phyloP scores from a whole-genome alignment of 129 eudicot genomes.

The Artemisia argyi region DNA sequence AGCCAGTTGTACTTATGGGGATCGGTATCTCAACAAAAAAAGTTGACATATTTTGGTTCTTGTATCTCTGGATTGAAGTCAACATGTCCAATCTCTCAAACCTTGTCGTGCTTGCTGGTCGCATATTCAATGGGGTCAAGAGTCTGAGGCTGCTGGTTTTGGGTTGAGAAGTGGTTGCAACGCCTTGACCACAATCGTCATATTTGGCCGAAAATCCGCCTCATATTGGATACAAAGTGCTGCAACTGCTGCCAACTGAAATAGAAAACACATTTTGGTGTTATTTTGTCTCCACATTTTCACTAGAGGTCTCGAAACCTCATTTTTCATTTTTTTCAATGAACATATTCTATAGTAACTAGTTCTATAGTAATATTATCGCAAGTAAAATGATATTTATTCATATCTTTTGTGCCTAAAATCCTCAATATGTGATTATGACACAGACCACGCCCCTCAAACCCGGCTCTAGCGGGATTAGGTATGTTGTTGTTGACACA shows the following conservation, averaged over 20 bases:
- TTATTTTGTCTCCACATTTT: background rate
- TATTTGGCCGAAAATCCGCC: constrained; percentile 85
- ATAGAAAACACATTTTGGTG: background rate
- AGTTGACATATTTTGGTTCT: constrained; percentile 7
- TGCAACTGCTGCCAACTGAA: constrained; percentile 92
- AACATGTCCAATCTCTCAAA: constrained; percentile 4
- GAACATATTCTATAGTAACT: no score
- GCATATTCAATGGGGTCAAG: constrained; percentile 33
- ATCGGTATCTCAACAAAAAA: background rate
- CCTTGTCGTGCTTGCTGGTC: constrained; percentile 20
- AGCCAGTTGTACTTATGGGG: background rate
- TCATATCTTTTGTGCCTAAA: no score
- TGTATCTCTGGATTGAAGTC: background rate
- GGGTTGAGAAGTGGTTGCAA: constrained; percentile 77
- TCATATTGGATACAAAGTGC: constrained; percentile 91
- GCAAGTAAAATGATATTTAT: no score
- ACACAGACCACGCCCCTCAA: no score
- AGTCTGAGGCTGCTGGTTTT: constrained; percentile 55
- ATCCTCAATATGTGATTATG: no score
- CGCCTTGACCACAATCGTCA: constrained; percentile 92
- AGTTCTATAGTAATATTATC: no score
- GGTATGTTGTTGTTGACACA: no score
- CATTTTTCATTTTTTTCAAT: no score
- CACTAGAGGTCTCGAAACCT: constrained; percentile 5
- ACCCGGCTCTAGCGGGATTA: no score